A percentile compares a stretch with the other conserved stretches of the same genome.
Conservation (phyloP, 768 basidiomycete species). For the Trametes meyenii region DNA sequence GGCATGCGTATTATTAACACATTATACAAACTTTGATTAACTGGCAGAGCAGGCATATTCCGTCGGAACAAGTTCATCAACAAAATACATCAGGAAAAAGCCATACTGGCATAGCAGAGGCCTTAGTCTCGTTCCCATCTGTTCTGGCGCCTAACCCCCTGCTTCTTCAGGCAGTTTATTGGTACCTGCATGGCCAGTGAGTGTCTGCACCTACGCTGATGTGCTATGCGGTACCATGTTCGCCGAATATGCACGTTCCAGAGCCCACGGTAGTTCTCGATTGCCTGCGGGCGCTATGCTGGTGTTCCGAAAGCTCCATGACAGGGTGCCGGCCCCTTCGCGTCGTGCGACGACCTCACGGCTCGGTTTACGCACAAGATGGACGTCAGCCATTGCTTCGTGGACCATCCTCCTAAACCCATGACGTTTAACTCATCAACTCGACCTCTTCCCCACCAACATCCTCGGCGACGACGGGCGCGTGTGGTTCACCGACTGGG, state of each 20-base stretch:
- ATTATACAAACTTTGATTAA: too few species aligned
- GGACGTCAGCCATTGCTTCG: slow-evolving; percentile 11
- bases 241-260: slow-evolving; percentile 23
- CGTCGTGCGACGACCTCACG: slow-evolving; percentile 31
- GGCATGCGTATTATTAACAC: too few species aligned
- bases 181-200: too few species aligned
- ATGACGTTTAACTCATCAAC: slow-evolving; percentile 15
- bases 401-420: slow-evolving; percentile 6
- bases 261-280: not conserved
- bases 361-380: slow-evolving; percentile 28
- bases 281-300: too few species aligned
- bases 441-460: slow-evolving; percentile 1
- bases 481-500: slow-evolving; percentile 22
- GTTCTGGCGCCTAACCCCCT: too few species aligned
- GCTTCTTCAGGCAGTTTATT: too few species aligned
- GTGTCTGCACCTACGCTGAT: too few species aligned
- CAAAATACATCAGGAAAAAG: too few species aligned
- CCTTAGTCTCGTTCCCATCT: too few species aligned
- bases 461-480: not conserved
- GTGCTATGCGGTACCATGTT: slow-evolving; percentile 26
- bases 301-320: not conserved
- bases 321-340: slow-evolving; percentile 34
- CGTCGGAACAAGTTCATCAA: too few species aligned
- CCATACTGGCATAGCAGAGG: too few species aligned
- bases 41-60: too few species aligned